phyloP scores from a whole-genome alignment of 2,329 filamentous ascomycete genomes.

The Akanthomyces lecanii region DNA sequence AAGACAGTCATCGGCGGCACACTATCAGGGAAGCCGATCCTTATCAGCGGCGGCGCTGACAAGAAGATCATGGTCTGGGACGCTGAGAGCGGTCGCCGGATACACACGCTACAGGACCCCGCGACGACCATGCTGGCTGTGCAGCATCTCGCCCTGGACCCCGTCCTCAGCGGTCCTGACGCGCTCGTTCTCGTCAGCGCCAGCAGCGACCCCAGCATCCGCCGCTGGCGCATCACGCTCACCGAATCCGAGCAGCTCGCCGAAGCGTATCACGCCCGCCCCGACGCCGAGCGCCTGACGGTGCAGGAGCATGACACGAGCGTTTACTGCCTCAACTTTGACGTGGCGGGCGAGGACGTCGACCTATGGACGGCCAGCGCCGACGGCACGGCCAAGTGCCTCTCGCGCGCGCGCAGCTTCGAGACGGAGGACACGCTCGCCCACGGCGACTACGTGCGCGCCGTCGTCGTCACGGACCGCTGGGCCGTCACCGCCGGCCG shows the following conservation, averaged over 20 bases:
- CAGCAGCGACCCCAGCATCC: conserved; percentile 74
- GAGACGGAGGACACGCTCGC: conserved; percentile 65
- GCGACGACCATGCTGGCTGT: conserved; percentile 68
- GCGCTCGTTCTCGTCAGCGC: conserved; percentile 67
- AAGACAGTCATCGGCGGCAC: conserved; percentile 67
- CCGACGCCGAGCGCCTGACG: conserved; percentile 41
- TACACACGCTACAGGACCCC: conserved; percentile 76
- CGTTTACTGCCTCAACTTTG: conserved; percentile 76
- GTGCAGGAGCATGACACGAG: conserved; percentile 86
- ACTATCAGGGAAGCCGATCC: conserved; percentile 56
- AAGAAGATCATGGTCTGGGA: conserved; percentile 84
- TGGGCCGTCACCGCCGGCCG: conserved; percentile 86
- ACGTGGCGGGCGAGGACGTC: conserved; percentile 53
- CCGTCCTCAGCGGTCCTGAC: conserved; percentile 48
- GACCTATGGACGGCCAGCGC: conserved; percentile 92
- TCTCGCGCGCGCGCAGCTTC: conserved; percentile 66
- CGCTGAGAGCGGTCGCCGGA: conserved; percentile 57
- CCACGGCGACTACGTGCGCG: conserved; percentile 88
- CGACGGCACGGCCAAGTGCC: conserved; percentile 80
- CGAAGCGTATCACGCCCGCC: conserved; percentile 40
- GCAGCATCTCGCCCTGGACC: conserved; percentile 74
- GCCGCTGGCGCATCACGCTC: conserved; percentile 65
- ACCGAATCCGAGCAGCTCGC: conserved; percentile 51
- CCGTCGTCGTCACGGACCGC: conserved; percentile 68
- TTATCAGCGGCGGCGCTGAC: conserved; percentile 74